Evolutionary conservation across 2,329 filamentous ascomycete genomes (phyloP).

Genomic region (Pyrenophora seminiperda): DNA sequence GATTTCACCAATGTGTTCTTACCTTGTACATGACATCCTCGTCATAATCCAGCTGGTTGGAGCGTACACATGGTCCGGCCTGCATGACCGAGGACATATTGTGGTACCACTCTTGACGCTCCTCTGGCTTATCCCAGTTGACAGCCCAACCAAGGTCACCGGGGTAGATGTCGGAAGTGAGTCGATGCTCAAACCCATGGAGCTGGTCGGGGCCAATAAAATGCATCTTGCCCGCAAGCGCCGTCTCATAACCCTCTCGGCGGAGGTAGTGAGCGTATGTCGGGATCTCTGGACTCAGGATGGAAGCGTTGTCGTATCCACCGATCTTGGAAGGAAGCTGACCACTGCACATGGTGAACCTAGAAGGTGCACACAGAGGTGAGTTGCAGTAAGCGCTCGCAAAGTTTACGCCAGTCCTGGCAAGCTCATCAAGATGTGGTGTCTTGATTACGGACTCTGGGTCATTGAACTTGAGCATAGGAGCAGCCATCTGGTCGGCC

Average conservation of each 20-base stretch:
- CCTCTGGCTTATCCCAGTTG: conserved; percentile 89
- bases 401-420: conserved; percentile 82
- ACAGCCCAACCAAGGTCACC: conserved; percentile 94
- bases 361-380: conserved; percentile 87
- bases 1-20: conserved; percentile 7
- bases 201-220: conserved; percentile 89
- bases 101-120: conserved; percentile 88
- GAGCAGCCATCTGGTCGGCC: conserved; percentile 93
- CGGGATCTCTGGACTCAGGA: conserved; percentile 80
- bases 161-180: conserved; percentile 96
- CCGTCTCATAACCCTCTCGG: conserved; percentile 83
- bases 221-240: conserved; percentile 94
- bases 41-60: conserved; percentile 94
- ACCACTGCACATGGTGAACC: conserved; percentile 93
- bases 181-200: conserved; percentile 83
- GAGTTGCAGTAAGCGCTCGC: conserved; percentile 94
- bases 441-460: conserved; percentile 87
- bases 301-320: conserved; percentile 88
- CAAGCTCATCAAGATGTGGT: conserved; percentile 83
- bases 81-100: conserved; percentile 93
- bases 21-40: conserved; percentile 91
- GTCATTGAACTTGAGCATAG: conserved; percentile 91
- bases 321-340: conserved; percentile 90
- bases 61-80: conserved; percentile 84
- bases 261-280: conserved; percentile 94